Evolutionary conservation across 305 asterid genomes (phyloP), one percentile per base, ranked within the genome.

Genomic region (Fraxinus paxiana): DNA sequence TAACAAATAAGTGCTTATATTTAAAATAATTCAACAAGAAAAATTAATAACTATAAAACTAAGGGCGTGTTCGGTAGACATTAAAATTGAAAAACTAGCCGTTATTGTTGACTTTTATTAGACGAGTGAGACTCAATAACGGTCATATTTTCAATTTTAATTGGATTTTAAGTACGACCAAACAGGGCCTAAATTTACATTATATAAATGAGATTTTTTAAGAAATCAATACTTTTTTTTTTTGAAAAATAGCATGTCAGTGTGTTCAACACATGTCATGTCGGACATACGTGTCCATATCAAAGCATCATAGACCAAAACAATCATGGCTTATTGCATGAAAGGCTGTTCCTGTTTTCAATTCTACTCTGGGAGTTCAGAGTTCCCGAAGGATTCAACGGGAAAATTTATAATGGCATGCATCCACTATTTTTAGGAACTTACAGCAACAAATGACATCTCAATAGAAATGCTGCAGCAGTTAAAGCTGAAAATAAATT

Each of bases 331-430:
- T n/a, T 67, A 56, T 51, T 30, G 65, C 61, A 59, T 10, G 76
- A 72, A 67, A 35, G 26, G 83, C 34, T 17, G 48, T 37, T 56
- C 30, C 75, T 77, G 70, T 5, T 41, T 13, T 56, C 82, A 20
- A 20, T 80, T 77, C 59, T 54, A 74, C 79, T 78, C 61, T 78
- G 20, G 28, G 71, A 74, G 75, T 75, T 35, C 65, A 84, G 35
- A 30, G 22, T 59, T 33, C 54, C 56, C 5, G 65, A 81, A 84
- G 75, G 71, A 73, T 56, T 77, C 48, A 18, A 28, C 13, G 37
- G 61, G 28, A 54, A 80, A 77, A 84, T 37, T 76, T 75, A 69
- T 31, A 46, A 41, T 7, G 22, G 75, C 65, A 65, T 56, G 61
- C 75, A 26, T 33, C 30, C 13, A 67, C 61, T 46, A 41, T 33